phyloP scores from a whole-genome alignment of 2,329 filamentous ascomycete genomes.

The Penicillium sp. region DNA sequence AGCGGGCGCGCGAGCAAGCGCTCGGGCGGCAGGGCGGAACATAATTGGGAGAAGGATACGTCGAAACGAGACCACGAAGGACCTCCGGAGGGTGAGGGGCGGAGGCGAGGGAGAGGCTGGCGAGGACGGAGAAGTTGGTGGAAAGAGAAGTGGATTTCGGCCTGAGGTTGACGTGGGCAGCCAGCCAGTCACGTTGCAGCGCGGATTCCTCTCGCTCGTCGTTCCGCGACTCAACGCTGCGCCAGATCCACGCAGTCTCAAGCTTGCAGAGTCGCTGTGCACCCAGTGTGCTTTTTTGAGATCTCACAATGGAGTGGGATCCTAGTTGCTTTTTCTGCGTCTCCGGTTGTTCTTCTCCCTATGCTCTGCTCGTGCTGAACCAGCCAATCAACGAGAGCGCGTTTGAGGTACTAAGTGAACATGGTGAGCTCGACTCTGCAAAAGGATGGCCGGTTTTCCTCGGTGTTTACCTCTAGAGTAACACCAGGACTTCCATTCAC shows the following conservation, averaged over 20 bases:
- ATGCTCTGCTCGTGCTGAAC: conserved; percentile 59
- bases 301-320: conserved; percentile 38
- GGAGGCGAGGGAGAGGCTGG: conserved; percentile 12
- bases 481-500: too few relatives aligned
- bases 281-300: neutral
- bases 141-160: conserved; percentile 26
- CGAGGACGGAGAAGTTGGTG: conserved; percentile 25
- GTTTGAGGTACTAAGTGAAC: conserved; percentile 36
- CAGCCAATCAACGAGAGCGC: conserved; percentile 55
- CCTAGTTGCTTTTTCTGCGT: conserved; percentile 41
- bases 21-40: conserved; percentile 53
- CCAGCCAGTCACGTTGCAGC: conserved; percentile 30
- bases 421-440: conserved; percentile 37
- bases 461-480: too few relatives aligned
- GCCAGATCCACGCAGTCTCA: conserved; percentile 1
- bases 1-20: conserved; percentile 40
- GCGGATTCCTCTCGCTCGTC: too few relatives aligned
- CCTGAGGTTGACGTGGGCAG: conserved; percentile 24
- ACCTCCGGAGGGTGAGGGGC: conserved; percentile 13
- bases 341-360: conserved; percentile 24
- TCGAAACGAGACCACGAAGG: conserved; percentile 14
- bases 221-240: conserved; percentile 11
- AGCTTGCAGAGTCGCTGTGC: too few relatives aligned
- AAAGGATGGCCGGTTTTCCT: too few relatives aligned
- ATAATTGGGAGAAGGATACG: conserved; percentile 35